Conservation (phyloP, 352 stramenopile species). For the Phytophthora boehmeriae region DNA sequence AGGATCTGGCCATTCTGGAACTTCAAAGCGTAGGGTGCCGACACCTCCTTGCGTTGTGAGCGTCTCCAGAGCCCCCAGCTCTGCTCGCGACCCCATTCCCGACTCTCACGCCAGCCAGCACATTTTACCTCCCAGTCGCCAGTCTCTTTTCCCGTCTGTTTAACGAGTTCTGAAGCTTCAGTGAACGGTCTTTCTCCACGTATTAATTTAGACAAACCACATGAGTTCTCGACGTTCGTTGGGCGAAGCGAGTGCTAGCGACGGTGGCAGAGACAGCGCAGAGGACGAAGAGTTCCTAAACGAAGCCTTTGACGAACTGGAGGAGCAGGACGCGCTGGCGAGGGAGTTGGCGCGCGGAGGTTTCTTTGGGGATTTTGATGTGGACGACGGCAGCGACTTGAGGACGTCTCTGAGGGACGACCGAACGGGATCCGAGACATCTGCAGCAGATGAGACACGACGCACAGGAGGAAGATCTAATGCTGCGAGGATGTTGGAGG, state of each 20-base stretch:
- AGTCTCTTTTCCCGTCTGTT: no score
- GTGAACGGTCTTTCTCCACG: background rate
- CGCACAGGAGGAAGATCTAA: slow-evolving; percentile 18
- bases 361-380: slow-evolving; percentile 21
- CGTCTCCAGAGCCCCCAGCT: no score
- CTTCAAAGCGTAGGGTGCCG: no score
- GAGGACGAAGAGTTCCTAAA: slow-evolving; percentile 32
- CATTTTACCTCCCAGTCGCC: no score
- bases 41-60: no score
- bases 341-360: slow-evolving; percentile 25
- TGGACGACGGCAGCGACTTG: background rate
- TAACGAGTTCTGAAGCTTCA: no score
- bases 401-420: no score
- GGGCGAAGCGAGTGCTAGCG: slow-evolving; percentile 21
- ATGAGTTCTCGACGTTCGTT: slow-evolving; percentile 19
- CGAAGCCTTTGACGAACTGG: slow-evolving; percentile 38
- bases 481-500: slow-evolving; percentile 53
- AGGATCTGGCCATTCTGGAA: no score
- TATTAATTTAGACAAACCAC: background rate
- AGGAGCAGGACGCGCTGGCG: slow-evolving; percentile 38
- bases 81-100: no score
- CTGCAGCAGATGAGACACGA: background rate
- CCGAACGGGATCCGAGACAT: background rate
- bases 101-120: no score
- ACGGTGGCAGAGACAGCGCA: slow-evolving; percentile 5